Percentiles rank a stretch among this genome's conserved stretches.
phyloP scores from a whole-genome alignment of 306 rosid species.

The Mimosa bimucronata region DNA sequence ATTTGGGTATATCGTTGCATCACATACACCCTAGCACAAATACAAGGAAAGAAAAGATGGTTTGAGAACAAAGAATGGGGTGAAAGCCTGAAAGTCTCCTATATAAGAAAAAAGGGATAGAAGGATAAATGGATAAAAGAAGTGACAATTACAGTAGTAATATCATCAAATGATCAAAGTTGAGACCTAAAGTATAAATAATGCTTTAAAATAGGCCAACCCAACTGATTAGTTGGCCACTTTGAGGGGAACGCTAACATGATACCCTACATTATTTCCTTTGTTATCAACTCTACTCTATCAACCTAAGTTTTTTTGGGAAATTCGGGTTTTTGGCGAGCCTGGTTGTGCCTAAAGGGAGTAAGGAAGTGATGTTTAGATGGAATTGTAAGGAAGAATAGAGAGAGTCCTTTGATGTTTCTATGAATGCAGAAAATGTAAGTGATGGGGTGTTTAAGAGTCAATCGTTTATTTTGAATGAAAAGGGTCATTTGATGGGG shows the following conservation, averaged over 20 bases:
- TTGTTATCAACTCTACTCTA: not conserved
- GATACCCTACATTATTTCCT: not conserved
- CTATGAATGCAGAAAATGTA: too few species aligned
- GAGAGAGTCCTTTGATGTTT: too few species aligned
- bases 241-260: not conserved
- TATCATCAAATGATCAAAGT: constrained; percentile 14
- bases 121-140: constrained; percentile 1
- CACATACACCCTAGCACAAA: not conserved
- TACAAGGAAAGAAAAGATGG: not conserved
- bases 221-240: not conserved
- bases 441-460: too few species aligned
- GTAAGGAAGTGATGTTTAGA: not conserved
- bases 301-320: not conserved
- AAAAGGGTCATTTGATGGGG: not conserved
- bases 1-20: constrained; percentile 6
- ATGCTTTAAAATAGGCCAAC: not conserved
- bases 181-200: constrained; percentile 17
- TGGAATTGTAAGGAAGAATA: not conserved
- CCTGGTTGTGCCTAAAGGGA: not conserved
- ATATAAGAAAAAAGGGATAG: not conserved
- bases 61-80: constrained; percentile 19
- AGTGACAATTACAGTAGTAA: not conserved
- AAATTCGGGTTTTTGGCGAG: not conserved
- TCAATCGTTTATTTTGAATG: not conserved
- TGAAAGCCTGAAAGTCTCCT: not conserved